These are phyloP conservation scores for Telopea speciosissima DNA, from an alignment of 177 flowering plant species.

Conservation along the genomic window DNA sequence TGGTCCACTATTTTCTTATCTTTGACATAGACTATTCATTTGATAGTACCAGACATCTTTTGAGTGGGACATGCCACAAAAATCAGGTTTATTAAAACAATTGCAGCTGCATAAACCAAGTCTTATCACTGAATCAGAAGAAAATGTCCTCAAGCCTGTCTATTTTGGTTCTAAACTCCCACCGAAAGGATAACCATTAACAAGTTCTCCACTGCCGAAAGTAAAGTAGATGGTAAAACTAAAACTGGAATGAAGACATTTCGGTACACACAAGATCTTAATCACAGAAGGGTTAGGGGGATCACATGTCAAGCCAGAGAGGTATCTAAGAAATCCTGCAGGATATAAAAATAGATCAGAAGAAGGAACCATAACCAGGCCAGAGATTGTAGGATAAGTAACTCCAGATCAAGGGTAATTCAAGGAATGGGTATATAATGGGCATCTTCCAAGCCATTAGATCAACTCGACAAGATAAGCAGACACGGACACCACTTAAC, in stretches of 20 bases:
- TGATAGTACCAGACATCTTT: not conserved
- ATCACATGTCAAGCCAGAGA: not conserved
- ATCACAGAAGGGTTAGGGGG: not conserved
- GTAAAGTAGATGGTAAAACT: not conserved
- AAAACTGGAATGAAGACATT: no score
- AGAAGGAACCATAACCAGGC: no score
- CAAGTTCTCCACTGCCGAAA: no score
- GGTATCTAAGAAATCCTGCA: not conserved
- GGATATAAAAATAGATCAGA: not conserved
- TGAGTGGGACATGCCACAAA: not conserved
- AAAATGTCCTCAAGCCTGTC: no score
- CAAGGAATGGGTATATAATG: not conserved
- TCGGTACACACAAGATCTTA: no score
- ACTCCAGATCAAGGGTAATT: not conserved
- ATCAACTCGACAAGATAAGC: not conserved
- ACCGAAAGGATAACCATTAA: no score
- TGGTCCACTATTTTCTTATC: not conserved
- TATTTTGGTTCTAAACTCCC: no score
- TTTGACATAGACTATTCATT: not conserved
- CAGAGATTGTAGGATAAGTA: not conserved
- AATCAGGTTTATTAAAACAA: no score
- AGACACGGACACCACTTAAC: not conserved
- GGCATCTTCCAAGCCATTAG: not conserved
- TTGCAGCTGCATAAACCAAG: not conserved
- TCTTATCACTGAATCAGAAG: not conserved